Base-by-base conservation (phyloP, 2,329 filamentous ascomycete genomes). In the Microdochium paspali region DNA sequence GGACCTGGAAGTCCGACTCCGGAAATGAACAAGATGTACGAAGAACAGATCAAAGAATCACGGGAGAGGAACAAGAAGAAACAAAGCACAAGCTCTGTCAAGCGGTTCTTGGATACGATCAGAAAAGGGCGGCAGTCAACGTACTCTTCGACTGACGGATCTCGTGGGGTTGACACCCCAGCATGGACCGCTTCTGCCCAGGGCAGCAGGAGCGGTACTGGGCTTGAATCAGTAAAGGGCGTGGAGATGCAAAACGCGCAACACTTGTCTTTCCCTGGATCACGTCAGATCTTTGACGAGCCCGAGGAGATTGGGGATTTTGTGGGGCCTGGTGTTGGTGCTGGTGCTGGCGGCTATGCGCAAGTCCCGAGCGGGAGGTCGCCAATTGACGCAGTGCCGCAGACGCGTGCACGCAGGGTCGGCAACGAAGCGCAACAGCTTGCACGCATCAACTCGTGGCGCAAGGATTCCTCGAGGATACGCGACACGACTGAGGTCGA, bases 11-110 rank as follows among this genome's bases (percentile, higher is more conserved):
- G 54, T 57, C 59, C 56, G 20, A 58, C 56, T 28, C 54, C 50
- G 44, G 58, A 61, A 46, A 63, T 62, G 58, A 58, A 47, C 18
- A 58, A 61, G 44, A 50, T 63, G 49, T 63, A 64, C 46, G 54
- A 57, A 48, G 54, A 55, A n/a, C 61, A 64, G 39, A 47, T 56
- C 39, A 54, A 49, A 51, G 52, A 59, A 46, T 57, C 61, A 4
- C 57, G 61, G 47, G 53, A 53, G 32, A 51, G 13, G 20, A 23
- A 23, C 9, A 26, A 24, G 42, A 44, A 44, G 23, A 44, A 23
- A 18, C 10, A 24, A 9, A 26, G 42, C 23, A 26, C 18, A 21
- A 44, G 42, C 23, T 44, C 42, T 13, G 6, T 26, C 42, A 40
- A 40, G 18, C 15, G 35, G 4, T 40, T 40, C 18, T 40, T 15